A percentile compares a stretch with the other conserved stretches of the same genome.
phyloP scores from a whole-genome alignment of 1,139 yeast species.

The Magnusiomyces paraingens region DNA sequence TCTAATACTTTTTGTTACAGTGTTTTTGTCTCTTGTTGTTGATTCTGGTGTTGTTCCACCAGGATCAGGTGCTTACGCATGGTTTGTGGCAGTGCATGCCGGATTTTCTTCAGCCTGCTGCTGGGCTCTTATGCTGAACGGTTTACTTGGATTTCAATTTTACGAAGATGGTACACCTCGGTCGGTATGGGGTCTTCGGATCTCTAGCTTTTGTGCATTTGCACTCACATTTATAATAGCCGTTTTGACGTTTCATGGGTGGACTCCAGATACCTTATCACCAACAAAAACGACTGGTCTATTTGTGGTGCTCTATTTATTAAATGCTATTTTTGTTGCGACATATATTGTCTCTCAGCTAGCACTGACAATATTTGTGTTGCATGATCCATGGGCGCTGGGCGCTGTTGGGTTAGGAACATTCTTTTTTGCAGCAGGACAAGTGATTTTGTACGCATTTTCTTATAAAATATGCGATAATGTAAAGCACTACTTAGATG shows the following conservation, averaged over 20 bases:
- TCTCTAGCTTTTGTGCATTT: slow-evolving; percentile 47
- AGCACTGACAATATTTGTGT: slow-evolving; percentile 58
- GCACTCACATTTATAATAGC: slow-evolving; percentile 51
- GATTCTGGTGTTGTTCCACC: slow-evolving; percentile 94
- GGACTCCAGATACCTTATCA: slow-evolving; percentile 29
- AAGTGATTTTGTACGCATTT: slow-evolving; percentile 63
- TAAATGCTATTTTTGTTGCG: slow-evolving; percentile 61
- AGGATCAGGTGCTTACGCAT: slow-evolving; percentile 64
- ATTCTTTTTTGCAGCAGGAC: slow-evolving; percentile 76
- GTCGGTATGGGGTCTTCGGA: slow-evolving; percentile 47
- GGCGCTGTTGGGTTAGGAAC: slow-evolving; percentile 70
- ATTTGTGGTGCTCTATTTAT: slow-evolving; percentile 60
- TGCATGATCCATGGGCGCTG: slow-evolving; percentile 78
- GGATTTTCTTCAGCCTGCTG: slow-evolving; percentile 70
- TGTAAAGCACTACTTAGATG: slow-evolving; percentile 83
- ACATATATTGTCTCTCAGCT: slow-evolving; percentile 64
- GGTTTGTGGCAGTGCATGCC: slow-evolving; percentile 74
- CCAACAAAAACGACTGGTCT: slow-evolving; percentile 53
- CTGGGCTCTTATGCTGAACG: slow-evolving; percentile 61
- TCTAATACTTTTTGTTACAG: slow-evolving; percentile 51
- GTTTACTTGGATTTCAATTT: slow-evolving; percentile 74
- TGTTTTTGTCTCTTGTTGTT: slow-evolving; percentile 62
- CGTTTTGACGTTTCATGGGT: slow-evolving; percentile 14
- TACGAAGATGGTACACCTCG: slow-evolving; percentile 84
- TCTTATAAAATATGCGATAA: slow-evolving; percentile 59